Evolutionary conservation across 2,329 filamentous ascomycete genomes (phyloP), one percentile per base, ranked within the genome.

Genomic region (Colletotrichum sp.): DNA sequence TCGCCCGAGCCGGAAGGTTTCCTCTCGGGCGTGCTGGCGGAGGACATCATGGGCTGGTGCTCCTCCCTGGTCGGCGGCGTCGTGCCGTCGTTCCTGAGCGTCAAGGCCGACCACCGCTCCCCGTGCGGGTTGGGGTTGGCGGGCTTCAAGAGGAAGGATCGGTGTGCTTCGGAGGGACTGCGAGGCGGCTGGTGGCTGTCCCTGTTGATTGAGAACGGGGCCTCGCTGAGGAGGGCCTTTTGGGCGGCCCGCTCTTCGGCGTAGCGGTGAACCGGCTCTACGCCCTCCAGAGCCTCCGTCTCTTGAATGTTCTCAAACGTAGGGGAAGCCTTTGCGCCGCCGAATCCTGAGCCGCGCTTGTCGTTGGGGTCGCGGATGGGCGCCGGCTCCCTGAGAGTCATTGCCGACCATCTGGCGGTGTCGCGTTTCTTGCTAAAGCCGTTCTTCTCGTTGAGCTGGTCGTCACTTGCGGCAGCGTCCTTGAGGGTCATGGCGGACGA

Each of bases 101-200:
- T 73, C 71, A 73, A 67, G 27, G 68, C 71, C n/a, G 64, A 73
- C 71, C 71, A 73, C 15, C 71, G 55, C 31, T 73, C 71, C 6
- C 38, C 47, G 11, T 71, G 66, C 9, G 62, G 38, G 15, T 71
- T 73, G 21, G 71, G 71, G 12, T 58, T 70, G 15, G 36, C 51
- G 9, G 71, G 71, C 68, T 71, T 73, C 36, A 73, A 63, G 38
- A 73, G 15, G 57, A 73, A 73, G 6, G 71, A 73, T 13, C 71
- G 43, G 43, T 51, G 71, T 27, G 68, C 61, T 47, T 73, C 71
- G 15, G 55, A 16, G 55, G 55, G 27, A 18, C 31, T 33, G 18
- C 55, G 62, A 13, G 47, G 71, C 63, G 66, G 38, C 47, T 21
- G 31, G 8, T 33, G 43, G n/a, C 43, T 51, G 12, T 51, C n/a